Evolutionary conservation across 2,329 filamentous ascomycete species (phyloP), one percentile per base, ranked within the genome.

Genomic region (Fusarium nelsonii): DNA sequence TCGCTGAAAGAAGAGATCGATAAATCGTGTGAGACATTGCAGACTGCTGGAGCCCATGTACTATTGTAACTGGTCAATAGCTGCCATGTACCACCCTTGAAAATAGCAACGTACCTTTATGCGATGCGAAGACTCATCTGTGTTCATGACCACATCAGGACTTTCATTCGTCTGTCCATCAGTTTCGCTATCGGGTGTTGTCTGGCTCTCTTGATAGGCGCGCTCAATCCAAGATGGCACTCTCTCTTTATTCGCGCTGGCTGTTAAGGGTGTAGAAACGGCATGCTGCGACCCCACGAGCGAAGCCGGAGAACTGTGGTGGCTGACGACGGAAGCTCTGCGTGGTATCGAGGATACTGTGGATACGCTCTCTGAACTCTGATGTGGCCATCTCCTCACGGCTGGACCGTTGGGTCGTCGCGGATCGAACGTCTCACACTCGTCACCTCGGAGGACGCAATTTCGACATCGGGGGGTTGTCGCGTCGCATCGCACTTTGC

Each of bases 401-500:
- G 69, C 69, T 10, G 69, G 69, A 3, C 69, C 69, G 20, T 70
- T 71, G 1, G 69, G 69, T 20, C 67, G 51, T 28, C 70, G 36
- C 6, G 70, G 70, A 26, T 72, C 69, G 7, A 70, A 72, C 4
- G 70, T 72, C 20, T 68, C 54, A 37, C 70, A 72, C 8, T 46
- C 44, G 7, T 72, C 70, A 15, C 70, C 69, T 28, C 70, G 67
- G 4, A 72, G 33, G 9, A 70, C 69, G 28, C 70, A 72, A 37
- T 72, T 72, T n/a, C 63, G 69, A 30, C 70, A 72, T 37, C 72
- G 70, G 14, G 70, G 70, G 18, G 63, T 72, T 43, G 68, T 58
- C n/a, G 70, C 70, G 14, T 72, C 70, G 43, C 70, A 72, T 57
- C 70, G 60, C 14, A 72, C 70, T 46, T 72, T 72, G 28, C 70